Percentiles rank a stretch among this genome's conserved stretches.
Evolutionary conservation across 1,284 basidiomycete genomes (phyloP).

Genomic region (Ceratobasidium theobromae): DNA sequence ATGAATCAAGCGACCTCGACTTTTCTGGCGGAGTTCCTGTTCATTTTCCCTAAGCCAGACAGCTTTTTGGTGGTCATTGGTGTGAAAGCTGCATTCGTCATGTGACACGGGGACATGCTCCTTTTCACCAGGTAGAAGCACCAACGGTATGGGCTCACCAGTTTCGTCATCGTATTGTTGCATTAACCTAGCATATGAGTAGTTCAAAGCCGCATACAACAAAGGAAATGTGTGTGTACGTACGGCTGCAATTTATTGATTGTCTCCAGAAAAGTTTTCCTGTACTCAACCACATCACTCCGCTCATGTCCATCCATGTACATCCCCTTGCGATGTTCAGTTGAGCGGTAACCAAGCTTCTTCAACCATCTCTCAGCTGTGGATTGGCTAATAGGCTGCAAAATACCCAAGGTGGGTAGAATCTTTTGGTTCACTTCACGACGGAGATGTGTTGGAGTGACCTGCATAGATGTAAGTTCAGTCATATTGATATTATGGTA

Average conservation of each 20-base stretch:
- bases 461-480: neutral
- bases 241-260: neutral
- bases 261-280: neutral
- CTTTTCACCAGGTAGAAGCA: constrained; percentile 40
- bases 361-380: constrained; percentile 8
- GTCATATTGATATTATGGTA: neutral
- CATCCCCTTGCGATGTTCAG: neutral
- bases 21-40: neutral
- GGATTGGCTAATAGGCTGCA: neutral
- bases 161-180: neutral
- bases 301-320: constrained; percentile 29
- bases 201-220: neutral
- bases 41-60: constrained; percentile 13
- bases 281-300: constrained; percentile 18
- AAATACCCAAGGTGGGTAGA: neutral
- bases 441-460: neutral
- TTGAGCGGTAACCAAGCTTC: neutral
- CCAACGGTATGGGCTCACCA: constrained; percentile 32
- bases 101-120: constrained; percentile 44
- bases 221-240: neutral
- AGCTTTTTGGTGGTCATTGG: constrained; percentile 39
- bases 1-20: neutral
- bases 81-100: constrained; percentile 44
- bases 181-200: neutral
- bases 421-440: neutral